phyloP scores from a whole-genome alignment of 768 basidiomycete species.

The Russula sp. region DNA sequence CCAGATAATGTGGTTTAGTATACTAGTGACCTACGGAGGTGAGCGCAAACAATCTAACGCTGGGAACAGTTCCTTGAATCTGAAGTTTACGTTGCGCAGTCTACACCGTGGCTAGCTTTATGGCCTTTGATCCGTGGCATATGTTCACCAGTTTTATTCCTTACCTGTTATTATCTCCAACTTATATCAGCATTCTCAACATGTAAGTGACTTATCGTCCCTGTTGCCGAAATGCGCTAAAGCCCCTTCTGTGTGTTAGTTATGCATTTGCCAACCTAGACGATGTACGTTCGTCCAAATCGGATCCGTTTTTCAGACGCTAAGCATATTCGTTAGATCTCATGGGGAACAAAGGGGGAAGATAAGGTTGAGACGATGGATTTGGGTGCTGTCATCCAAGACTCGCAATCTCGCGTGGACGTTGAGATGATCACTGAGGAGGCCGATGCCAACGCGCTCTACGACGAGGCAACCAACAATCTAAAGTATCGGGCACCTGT shows the following conservation, averaged over 20 bases:
- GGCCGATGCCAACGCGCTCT: slow-evolving; percentile 78
- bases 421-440: slow-evolving; percentile 81
- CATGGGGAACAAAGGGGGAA: slow-evolving; percentile 97
- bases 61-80: neutral
- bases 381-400: slow-evolving; percentile 79
- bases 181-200: slow-evolving; percentile 72
- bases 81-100: slow-evolving; percentile 40
- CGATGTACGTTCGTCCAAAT: slow-evolving; percentile 51
- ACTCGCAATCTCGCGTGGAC: slow-evolving; percentile 78
- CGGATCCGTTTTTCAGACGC: slow-evolving; percentile 22
- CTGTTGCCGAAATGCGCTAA: neutral
- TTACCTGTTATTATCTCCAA: slow-evolving; percentile 83
- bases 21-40: slow-evolving; percentile 84
- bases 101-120: slow-evolving; percentile 70
- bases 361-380: slow-evolving; percentile 60
- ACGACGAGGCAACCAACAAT: slow-evolving; percentile 79
- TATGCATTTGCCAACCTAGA: slow-evolving; percentile 86
- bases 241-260: slow-evolving; percentile 40
- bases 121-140: slow-evolving; percentile 96
- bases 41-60: slow-evolving; percentile 29
- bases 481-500: slow-evolving; percentile 55
- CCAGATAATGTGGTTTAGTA: slow-evolving; percentile 76
- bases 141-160: slow-evolving; percentile 88
- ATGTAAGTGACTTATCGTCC: slow-evolving; percentile 48
- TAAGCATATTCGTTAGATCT: slow-evolving; percentile 50